phyloP scores from a whole-genome alignment of 768 basidiomycete species.

The Russula olivacea region DNA sequence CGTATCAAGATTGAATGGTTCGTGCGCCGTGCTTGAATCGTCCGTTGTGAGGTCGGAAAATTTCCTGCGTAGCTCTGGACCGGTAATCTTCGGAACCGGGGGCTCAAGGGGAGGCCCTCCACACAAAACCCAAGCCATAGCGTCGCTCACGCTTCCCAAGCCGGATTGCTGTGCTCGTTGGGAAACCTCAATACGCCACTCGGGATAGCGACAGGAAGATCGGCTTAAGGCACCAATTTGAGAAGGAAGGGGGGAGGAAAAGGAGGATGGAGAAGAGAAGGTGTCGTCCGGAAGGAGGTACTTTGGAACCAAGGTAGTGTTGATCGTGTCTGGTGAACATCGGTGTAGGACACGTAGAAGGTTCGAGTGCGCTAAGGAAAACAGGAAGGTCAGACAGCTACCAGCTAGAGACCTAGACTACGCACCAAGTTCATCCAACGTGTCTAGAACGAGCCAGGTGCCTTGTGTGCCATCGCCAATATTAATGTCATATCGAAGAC shows the following conservation, averaged over 20 bases:
- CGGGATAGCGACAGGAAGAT: conserved; percentile 26
- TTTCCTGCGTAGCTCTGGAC: neutral
- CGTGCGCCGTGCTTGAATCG: neutral
- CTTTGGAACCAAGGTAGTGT: conserved; percentile 18
- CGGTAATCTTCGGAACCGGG: neutral
- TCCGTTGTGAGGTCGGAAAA: neutral
- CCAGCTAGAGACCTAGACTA: neutral
- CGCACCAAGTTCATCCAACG: conserved; percentile 19
- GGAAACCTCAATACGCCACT: conserved; percentile 27
- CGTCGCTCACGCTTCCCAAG: conserved; percentile 21
- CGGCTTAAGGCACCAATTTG: neutral
- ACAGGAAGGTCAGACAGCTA: neutral
- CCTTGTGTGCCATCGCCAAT: conserved; percentile 20
- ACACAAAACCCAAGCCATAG: conserved; percentile 21
- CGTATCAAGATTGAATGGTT: neutral
- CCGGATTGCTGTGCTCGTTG: conserved; percentile 26
- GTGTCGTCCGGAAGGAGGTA: conserved; percentile 7
- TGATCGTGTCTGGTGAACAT: conserved; percentile 14
- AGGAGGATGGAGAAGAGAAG: conserved; percentile 4
- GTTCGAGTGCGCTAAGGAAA: conserved; percentile 13
- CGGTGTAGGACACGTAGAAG: conserved; percentile 25
- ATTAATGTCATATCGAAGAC: conserved; percentile 14
- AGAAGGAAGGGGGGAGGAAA: neutral
- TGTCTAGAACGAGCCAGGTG: conserved; percentile 24
- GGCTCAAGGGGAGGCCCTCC: neutral